Evolutionary conservation across 2,329 filamentous ascomycete genomes (phyloP), one percentile per base, ranked within the genome.

Genomic region (Dothideomycetes sp.): DNA sequence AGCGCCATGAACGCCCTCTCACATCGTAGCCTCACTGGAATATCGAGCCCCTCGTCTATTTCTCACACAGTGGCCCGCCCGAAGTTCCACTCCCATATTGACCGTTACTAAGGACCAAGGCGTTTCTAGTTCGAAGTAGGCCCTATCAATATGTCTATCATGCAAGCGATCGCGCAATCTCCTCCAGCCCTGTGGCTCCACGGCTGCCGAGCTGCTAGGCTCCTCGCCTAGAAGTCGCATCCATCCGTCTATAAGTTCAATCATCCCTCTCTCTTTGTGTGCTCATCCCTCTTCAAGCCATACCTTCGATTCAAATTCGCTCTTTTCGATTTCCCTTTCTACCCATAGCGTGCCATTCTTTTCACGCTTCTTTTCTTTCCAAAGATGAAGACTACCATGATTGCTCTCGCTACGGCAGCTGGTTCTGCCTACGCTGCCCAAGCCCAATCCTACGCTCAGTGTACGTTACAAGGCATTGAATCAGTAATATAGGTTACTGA

Each of bases 321-420:
- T 12, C 12, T 27, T 7, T 27, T 19, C 17, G 9, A 35, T 10
- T 19, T 35, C 17, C 19, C 17, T 17, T 18, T 35, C 17, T 16
- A 5, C 11, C 16, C n/a, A 9, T 16, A 17, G 34, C 38, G 38
- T 44, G 34, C 32, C 38, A 42, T 42, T 44, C 33, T 38, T 37
- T 44, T 33, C 24, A 31, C 37, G 37, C 35, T 38, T 30, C 36
- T 37, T 42, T 22, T 30, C n/a, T 5, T 42, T 43, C 37, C 31
- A 32, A 51, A 19, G 27, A 53, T 52, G 50, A 49, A 48, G 44
- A 41, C 42, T 32, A 45, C 45, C 11, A 24, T 49, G 38, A 32
- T 53, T 31, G 34, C 47, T 15, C 29, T 52, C 18, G 46, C 15
- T 5, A 46, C 48, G 17, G 40, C 43, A 41, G 46, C 48, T 36